phyloP scores from a whole-genome alignment of 805 yeast genomes.

The Jamesozyma lodderae region DNA sequence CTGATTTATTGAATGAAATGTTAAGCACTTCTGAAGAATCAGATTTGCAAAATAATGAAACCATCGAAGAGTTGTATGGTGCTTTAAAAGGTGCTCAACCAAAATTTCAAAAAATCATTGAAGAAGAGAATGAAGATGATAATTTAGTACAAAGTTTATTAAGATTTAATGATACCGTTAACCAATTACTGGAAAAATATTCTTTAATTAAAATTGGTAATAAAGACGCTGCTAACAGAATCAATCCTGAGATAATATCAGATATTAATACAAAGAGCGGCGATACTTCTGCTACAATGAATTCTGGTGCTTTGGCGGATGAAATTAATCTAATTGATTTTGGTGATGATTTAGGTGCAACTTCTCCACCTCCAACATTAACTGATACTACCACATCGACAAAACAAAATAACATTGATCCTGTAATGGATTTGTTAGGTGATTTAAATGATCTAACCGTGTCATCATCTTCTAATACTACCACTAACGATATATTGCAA shows the following conservation, averaged over 20 bases:
- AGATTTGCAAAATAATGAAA: constrained; percentile 43
- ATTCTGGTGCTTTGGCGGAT: constrained; percentile 33
- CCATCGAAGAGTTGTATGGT: constrained; percentile 65
- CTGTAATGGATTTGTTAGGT: constrained; percentile 61
- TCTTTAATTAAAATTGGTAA: constrained; percentile 53
- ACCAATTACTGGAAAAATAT: constrained; percentile 58
- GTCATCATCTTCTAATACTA: constrained; percentile 27
- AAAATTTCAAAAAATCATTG: constrained; percentile 71
- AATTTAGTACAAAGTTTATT: constrained; percentile 57
- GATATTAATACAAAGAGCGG: constrained; percentile 8
- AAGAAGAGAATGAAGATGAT: constrained; percentile 68
- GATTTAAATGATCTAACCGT: constrained; percentile 60
- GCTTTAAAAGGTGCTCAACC: constrained; percentile 81
- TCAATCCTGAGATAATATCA: constrained; percentile 35
- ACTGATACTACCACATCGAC: constrained; percentile 1
- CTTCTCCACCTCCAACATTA: constrained; percentile 17
- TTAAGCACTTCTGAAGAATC: constrained; percentile 39
- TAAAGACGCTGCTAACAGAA: constrained; percentile 40
- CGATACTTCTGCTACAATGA: constrained; percentile 4
- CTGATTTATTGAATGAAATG: constrained; percentile 85
- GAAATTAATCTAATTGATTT: constrained; percentile 44
- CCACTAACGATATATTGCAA: constrained; percentile 8
- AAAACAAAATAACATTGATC: constrained; percentile 23
- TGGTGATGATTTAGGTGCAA: constrained; percentile 31
- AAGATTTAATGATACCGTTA: constrained; percentile 65